Evolutionary conservation across 2,329 filamentous ascomycete species (phyloP), one percentile per base, ranked within the genome.

Genomic region (Pyricularia sp.): DNA sequence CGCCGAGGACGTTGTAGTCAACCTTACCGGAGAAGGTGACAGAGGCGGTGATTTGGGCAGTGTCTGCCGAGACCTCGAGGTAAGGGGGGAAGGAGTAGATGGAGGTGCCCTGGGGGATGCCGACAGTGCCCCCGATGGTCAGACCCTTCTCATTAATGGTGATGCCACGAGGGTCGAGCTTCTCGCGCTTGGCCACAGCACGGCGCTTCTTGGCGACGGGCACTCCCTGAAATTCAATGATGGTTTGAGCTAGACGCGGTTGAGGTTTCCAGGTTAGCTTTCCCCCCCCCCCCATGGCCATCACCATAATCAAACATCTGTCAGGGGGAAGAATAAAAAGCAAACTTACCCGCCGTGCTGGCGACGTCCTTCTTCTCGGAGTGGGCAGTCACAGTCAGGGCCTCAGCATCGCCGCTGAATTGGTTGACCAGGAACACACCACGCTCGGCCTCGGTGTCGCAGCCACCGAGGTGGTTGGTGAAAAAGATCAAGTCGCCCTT

Each of bases 21-120:
- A 83, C 75, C 69, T 78, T 77, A 42, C 81, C 81, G 1, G 80
- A 81, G 64, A 83, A 78, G 17, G 78, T 78, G 58, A 81, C 74
- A 23, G 74, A 75, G 28, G 78, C 75, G 23, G 74, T 75, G 68
- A 83, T 76, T 65, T 73, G 71, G 42, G 76, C 79, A 25, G 73
- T 71, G 59, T 81, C 74, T 25, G 78, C 79, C 2, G 73, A 76
- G 23, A 79, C 74, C 9, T 73, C 78, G 67, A 81, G 69, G 71
- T 78, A 77, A 10, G 72, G 72, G 2, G 69, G 69, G 55, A 72
- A 71, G 30, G 69, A 69, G 50, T 71, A 73, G 26, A 74, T 71
- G 63, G 66, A 66, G 11, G 72, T 69, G 1, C 70, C 66, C 3
- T 70, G 28, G 23, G 71, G 70, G 23, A 74, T 69, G 20, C 66